Conservation (phyloP, 768 basidiomycete species). For the Hirschioporus abietinus region DNA sequence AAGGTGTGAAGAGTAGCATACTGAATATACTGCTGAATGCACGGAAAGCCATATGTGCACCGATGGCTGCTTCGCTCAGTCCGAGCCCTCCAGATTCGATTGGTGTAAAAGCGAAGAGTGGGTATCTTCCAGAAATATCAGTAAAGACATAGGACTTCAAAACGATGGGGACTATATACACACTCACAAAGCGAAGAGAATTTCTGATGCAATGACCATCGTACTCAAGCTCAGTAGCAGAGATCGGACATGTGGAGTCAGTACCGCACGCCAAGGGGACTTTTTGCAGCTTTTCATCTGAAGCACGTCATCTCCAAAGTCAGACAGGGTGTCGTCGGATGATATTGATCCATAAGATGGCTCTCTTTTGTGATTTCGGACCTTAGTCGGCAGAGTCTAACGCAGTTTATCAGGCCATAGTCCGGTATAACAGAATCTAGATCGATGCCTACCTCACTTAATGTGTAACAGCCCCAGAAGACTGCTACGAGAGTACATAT, state of each 20-base stretch:
- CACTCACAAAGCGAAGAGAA: constrained; percentile 9
- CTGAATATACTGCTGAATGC: constrained; percentile 10
- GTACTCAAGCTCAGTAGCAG: constrained; percentile 7
- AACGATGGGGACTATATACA: neutral
- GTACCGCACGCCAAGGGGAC: constrained; percentile 3
- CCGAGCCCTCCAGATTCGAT: constrained; percentile 13
- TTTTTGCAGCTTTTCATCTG: neutral
- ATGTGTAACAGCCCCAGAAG: constrained; percentile 12
- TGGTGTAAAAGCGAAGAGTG: constrained; percentile 14
- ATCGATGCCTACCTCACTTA: constrained; percentile 16
- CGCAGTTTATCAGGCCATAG: neutral
- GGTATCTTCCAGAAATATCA: constrained; percentile 7
- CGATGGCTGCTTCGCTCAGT: constrained; percentile 14
- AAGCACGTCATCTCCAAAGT: neutral
- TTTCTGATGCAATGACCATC: constrained; percentile 10
- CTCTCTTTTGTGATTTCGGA: neutral
- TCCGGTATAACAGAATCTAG: neutral
- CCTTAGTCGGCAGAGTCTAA: neutral
- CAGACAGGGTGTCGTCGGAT: neutral
- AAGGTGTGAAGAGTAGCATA: constrained; percentile 5
- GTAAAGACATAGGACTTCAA: neutral
- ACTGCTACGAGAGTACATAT: constrained; percentile 12
- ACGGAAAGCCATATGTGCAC: constrained; percentile 13
- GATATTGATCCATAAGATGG: neutral
- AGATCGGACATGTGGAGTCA: constrained; percentile 12